Evolutionary conservation across 2,329 filamentous ascomycete species (phyloP).

Genomic region (Pseudocercospora macadamiae): DNA sequence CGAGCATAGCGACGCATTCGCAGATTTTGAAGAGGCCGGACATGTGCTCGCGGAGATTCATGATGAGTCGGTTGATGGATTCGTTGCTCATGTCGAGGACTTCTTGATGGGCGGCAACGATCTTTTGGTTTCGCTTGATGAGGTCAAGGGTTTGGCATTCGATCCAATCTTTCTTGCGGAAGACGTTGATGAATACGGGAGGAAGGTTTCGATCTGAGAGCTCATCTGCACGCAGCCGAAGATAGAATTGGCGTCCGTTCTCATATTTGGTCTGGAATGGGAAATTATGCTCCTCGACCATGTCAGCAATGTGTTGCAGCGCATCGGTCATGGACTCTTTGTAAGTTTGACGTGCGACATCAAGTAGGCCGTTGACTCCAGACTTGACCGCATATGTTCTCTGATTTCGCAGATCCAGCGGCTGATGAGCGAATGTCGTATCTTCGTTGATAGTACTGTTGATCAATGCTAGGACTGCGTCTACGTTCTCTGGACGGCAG

Average conservation of each 20-base stretch:
- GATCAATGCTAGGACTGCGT: constrained; percentile 67
- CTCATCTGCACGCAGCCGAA: constrained; percentile 66
- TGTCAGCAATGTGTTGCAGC: constrained; percentile 67
- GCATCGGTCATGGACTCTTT: constrained; percentile 84
- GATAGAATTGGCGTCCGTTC: constrained; percentile 74
- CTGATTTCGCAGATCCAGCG: constrained; percentile 86
- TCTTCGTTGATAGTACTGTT: constrained; percentile 75
- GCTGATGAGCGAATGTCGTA: constrained; percentile 73
- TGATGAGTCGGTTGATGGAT: constrained; percentile 71
- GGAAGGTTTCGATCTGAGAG: constrained; percentile 65
- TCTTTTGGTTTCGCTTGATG: constrained; percentile 74
- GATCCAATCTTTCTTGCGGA: constrained; percentile 71
- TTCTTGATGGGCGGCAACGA: constrained; percentile 80
- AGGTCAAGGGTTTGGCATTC: constrained; percentile 88
- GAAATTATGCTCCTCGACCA: constrained; percentile 64
- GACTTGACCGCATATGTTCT: constrained; percentile 87
- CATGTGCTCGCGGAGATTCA: constrained; percentile 71
- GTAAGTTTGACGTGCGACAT: constrained; percentile 85
- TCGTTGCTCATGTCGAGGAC: constrained; percentile 78
- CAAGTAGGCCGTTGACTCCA: constrained; percentile 80
- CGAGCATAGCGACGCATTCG: constrained; percentile 81
- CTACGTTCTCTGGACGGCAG: constrained; percentile 66
- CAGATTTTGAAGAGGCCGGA: constrained; percentile 79
- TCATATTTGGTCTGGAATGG: constrained; percentile 74
- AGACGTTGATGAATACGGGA: constrained; percentile 74